Conservation (phyloP, 208 protist genomes). For the Trypanosoma melophagium region DNA sequence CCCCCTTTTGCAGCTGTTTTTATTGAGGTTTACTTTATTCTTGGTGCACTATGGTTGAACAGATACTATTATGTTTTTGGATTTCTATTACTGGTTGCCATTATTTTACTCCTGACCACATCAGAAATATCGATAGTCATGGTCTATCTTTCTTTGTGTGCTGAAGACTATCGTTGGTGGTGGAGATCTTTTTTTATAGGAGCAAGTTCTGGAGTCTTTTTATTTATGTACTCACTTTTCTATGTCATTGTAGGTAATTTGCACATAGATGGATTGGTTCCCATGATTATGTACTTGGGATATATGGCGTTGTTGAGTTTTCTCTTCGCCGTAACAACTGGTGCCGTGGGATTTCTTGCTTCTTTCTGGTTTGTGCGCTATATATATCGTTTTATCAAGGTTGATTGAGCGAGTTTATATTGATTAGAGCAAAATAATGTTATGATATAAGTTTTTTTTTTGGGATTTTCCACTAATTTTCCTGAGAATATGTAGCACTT, state of each 20-base stretch:
- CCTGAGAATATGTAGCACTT: too few relatives aligned
- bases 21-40: slow-evolving; percentile 97
- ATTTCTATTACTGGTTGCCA: slow-evolving; percentile 93
- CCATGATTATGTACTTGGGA: slow-evolving; percentile 70
- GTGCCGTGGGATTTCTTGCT: slow-evolving; percentile 48
- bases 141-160: slow-evolving; percentile 95
- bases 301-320: slow-evolving; percentile 73
- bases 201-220: slow-evolving; percentile 81
- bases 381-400: slow-evolving; percentile 48
- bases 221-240: slow-evolving; percentile 93
- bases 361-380: slow-evolving; percentile 55
- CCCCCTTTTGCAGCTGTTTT: slow-evolving; percentile 97
- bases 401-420: too few relatives aligned
- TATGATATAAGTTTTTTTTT: too few relatives aligned
- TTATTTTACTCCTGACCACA: slow-evolving; percentile 93
- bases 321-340: slow-evolving; percentile 43
- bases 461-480: too few relatives aligned
- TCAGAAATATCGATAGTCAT: slow-evolving; percentile 96
- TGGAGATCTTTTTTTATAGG: slow-evolving; percentile 92
- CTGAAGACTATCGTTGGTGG: slow-evolving; percentile 97
- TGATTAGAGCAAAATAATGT: too few relatives aligned
- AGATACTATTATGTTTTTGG: slow-evolving; percentile 96
- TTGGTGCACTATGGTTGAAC: slow-evolving; percentile 91
- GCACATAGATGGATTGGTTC: slow-evolving; percentile 47
- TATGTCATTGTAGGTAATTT: slow-evolving; percentile 81